Conservation (phyloP, 2,329 filamentous ascomycete species). For the Epichloe glyceriae region DNA sequence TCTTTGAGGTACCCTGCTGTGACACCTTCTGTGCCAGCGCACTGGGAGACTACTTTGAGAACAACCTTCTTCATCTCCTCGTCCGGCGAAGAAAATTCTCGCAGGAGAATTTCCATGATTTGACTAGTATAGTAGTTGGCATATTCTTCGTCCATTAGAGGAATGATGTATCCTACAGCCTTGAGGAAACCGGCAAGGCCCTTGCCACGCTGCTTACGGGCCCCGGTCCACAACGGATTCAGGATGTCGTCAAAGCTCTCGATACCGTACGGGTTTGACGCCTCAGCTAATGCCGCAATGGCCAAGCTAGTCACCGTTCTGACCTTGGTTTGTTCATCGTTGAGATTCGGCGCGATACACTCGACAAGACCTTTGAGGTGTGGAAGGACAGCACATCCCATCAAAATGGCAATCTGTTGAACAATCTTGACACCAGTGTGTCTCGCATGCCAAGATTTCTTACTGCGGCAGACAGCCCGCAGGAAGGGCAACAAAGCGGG, state of each 20-base stretch:
- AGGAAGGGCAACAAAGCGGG: constrained; percentile 91
- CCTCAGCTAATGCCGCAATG: constrained; percentile 88
- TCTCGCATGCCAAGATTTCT: constrained; percentile 97
- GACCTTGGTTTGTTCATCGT: constrained; percentile 96
- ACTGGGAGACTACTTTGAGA: constrained; percentile 92
- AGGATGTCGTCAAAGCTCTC: constrained; percentile 97
- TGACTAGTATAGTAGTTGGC: constrained; percentile 98
- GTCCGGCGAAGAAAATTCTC: constrained; percentile 92
- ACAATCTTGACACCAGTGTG: constrained; percentile 99
- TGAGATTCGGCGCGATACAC: constrained; percentile 89
- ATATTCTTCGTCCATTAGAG: constrained; percentile 98
- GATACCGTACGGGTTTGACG: constrained; percentile 95
- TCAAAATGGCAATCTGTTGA: constrained; percentile 95
- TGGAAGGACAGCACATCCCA: constrained; percentile 93
- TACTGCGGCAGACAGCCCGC: constrained; percentile 88
- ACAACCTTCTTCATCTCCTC: constrained; percentile 99
- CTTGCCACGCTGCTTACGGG: constrained; percentile 91
- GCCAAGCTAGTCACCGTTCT: constrained; percentile 90
- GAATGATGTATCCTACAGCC: constrained; percentile 95
- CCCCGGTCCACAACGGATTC: constrained; percentile 93
- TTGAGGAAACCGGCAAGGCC: constrained; percentile 92
- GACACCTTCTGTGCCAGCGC: constrained; percentile 85
- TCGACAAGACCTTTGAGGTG: constrained; percentile 94
- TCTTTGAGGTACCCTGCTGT: constrained; percentile 92
- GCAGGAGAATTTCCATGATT: constrained; percentile 95